Evolutionary conservation across 805 yeast genomes (phyloP).

Genomic region (Clavispora carvajalis): DNA sequence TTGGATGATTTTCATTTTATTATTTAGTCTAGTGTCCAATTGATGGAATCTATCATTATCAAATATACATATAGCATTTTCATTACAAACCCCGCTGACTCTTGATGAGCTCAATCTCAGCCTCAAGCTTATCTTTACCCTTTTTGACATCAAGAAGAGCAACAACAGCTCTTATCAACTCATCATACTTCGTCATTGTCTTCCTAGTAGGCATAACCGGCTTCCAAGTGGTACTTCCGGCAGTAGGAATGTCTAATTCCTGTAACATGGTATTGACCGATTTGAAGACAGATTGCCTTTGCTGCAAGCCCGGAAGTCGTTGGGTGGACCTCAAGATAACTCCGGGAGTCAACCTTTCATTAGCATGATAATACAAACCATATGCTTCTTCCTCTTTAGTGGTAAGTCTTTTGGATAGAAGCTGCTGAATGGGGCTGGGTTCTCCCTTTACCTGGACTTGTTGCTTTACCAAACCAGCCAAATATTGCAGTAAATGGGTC

Average conservation of each 20-base stretch:
- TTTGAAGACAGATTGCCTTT: slow-evolving; percentile 69
- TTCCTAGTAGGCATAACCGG: slow-evolving; percentile 86
- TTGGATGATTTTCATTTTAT: neutral
- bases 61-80: neutral
- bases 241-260: slow-evolving; percentile 72
- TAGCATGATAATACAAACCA: slow-evolving; percentile 74
- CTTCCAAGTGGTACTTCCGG: slow-evolving; percentile 46
- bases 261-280: slow-evolving; percentile 65
- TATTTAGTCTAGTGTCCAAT: too few species aligned
- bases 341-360: slow-evolving; percentile 69
- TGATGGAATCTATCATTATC: neutral
- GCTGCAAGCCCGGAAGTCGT: slow-evolving; percentile 38
- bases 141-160: slow-evolving; percentile 77
- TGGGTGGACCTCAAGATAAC: slow-evolving; percentile 73
- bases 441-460: slow-evolving; percentile 31
- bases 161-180: slow-evolving; percentile 61
- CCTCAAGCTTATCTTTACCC: slow-evolving; percentile 80
- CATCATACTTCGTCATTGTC: slow-evolving; percentile 74
- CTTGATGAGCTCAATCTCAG: slow-evolving; percentile 52
- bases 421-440: slow-evolving; percentile 35
- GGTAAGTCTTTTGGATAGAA: slow-evolving; percentile 53
- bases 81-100: slow-evolving; percentile 33
- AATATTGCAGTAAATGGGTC: slow-evolving; percentile 41
- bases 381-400: slow-evolving; percentile 77
- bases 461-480: slow-evolving; percentile 32